phyloP scores from a whole-genome alignment of 1,139 yeast genomes.

The Suhomyces maxii region DNA sequence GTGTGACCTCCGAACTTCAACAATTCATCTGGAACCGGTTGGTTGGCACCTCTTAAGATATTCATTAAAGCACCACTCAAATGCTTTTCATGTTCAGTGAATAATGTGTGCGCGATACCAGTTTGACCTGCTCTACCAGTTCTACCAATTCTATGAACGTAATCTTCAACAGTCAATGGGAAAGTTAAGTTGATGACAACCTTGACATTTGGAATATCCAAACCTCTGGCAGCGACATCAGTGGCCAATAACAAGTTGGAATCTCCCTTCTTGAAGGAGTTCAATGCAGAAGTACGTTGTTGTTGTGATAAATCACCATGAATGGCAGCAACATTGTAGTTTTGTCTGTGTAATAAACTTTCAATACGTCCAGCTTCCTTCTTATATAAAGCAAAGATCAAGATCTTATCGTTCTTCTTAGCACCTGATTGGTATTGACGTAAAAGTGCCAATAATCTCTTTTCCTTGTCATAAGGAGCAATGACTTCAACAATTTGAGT shows the following conservation, averaged over 20 bases:
- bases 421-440: conserved; percentile 71
- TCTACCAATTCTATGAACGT: conserved; percentile 97
- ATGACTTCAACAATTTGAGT: conserved; percentile 92
- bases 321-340: conserved; percentile 84
- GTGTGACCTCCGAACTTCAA: conserved; percentile 97
- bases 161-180: conserved; percentile 97
- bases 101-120: conserved; percentile 91
- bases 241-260: conserved; percentile 84
- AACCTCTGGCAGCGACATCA: conserved; percentile 98
- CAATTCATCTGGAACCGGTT: conserved; percentile 94
- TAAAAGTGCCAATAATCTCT: conserved; percentile 67
- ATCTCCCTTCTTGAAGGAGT: conserved; percentile 79
- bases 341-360: conserved; percentile 66
- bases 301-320: conserved; percentile 95
- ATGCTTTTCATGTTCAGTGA: conserved; percentile 97
- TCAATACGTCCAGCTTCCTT: conserved; percentile 95
- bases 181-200: conserved; percentile 94
- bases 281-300: conserved; percentile 87
- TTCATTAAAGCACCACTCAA: conserved; percentile 93
- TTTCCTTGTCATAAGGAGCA: conserved; percentile 81
- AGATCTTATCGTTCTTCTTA: conserved; percentile 71
- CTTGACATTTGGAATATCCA: conserved; percentile 96
- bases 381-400: conserved; percentile 91
- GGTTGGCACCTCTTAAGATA: conserved; percentile 89
- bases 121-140: conserved; percentile 98